Conservation (phyloP, 139 green algal species). For the Pseudopediastrum boryanum region DNA sequence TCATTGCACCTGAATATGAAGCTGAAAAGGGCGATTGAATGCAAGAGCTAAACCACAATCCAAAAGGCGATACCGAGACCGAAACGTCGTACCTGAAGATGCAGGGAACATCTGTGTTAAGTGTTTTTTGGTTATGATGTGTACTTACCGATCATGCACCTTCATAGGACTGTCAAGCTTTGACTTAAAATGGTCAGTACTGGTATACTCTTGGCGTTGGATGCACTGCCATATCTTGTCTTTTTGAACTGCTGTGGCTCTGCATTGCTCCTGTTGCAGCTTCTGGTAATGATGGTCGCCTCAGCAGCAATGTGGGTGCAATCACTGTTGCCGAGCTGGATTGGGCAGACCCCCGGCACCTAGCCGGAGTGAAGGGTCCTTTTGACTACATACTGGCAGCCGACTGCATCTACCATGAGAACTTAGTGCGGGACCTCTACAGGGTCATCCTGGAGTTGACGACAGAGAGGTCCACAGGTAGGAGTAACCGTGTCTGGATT, state of each 20-base stretch:
- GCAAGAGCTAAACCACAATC: no score
- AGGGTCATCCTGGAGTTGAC: conserved; percentile 61
- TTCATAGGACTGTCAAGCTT: no score
- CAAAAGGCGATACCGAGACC: no score
- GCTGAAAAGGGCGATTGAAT: no score
- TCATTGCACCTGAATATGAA: no score
- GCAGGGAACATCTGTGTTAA: no score
- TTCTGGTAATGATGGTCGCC: conserved; percentile 23
- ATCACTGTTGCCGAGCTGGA: conserved; percentile 77
- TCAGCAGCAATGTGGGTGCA: conserved; percentile 44
- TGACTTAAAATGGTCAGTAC: no score
- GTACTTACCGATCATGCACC: no score
- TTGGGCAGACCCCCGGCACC: conserved; percentile 63
- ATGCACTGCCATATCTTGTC: no score
- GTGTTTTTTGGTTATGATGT: no score
- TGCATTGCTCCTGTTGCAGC: neutral
- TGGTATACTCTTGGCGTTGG: no score
- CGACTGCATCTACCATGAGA: conserved; percentile 90
- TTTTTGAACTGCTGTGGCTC: neutral
- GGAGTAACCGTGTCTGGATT: neutral
- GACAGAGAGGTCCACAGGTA: conserved; percentile 52
- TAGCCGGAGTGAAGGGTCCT: conserved; percentile 40
- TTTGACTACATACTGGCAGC: conserved; percentile 80
- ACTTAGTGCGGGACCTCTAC: conserved; percentile 68
- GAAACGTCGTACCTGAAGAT: no score